A percentile compares a stretch with the other conserved stretches of the same genome.
These are phyloP conservation scores for Acacia confusa DNA, from an alignment of 306 rosid species.

Conservation along the genomic window DNA sequence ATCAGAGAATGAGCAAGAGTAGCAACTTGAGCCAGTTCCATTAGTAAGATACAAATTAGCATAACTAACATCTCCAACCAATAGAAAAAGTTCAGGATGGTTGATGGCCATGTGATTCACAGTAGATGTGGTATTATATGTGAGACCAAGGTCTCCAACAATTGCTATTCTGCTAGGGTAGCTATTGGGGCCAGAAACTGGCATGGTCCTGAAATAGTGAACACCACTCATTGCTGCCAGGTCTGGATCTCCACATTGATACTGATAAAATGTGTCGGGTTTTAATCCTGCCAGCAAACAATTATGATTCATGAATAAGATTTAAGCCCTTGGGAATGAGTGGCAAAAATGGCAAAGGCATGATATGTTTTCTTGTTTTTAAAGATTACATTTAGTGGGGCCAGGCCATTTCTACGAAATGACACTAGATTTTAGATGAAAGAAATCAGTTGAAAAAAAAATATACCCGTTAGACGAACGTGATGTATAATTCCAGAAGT, in stretches of 20 bases:
- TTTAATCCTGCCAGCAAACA: slow-evolving; percentile 53
- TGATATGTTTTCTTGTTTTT: background rate
- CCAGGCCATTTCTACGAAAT: background rate
- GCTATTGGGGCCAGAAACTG: slow-evolving; percentile 68
- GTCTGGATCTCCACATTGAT: slow-evolving; percentile 81
- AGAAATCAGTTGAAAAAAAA: background rate
- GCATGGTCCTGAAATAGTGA: slow-evolving; percentile 80
- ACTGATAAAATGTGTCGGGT: slow-evolving; percentile 73
- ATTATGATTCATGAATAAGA: background rate
- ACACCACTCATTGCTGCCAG: slow-evolving; percentile 65
- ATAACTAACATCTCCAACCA: slow-evolving; percentile 75
- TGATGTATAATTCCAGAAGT: slow-evolving; percentile 96
- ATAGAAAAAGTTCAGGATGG: slow-evolving; percentile 73
- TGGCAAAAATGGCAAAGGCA: background rate
- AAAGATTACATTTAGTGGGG: background rate
- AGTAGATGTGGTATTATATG: slow-evolving; percentile 82
- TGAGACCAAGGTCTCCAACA: slow-evolving; percentile 89
- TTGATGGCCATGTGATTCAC: slow-evolving; percentile 63
- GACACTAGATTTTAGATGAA: background rate
- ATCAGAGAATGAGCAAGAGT: slow-evolving; percentile 67
- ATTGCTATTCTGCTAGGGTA: slow-evolving; percentile 85
- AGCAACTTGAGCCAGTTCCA: slow-evolving; percentile 77
- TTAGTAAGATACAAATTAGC: slow-evolving; percentile 78
- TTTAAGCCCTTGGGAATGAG: background rate
- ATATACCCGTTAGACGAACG: slow-evolving; percentile 74